These are phyloP conservation scores for Hygrocybe punicea DNA, from an alignment of 768 basidiomycete genomes.

Conservation along the genomic window DNA sequence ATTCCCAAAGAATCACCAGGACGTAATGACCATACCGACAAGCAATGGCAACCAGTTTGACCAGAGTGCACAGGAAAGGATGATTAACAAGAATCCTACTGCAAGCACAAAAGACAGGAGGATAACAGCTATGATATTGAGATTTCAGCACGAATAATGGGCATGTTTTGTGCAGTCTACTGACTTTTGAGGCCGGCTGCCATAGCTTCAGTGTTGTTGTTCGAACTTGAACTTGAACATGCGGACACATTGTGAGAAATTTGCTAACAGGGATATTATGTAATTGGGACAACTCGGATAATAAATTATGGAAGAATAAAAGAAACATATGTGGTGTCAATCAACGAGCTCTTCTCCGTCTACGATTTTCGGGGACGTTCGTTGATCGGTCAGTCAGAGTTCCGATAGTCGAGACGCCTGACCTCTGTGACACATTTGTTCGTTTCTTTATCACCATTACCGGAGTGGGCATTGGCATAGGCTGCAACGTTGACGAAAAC, in stretches of 20 bases:
- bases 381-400: conserved; percentile 42
- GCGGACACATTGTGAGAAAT: conserved; percentile 1
- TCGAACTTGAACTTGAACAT: too few species aligned
- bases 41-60: conserved; percentile 95
- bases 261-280: neutral
- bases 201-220: conserved; percentile 36
- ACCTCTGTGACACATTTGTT: conserved; percentile 1
- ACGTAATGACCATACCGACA: conserved; percentile 64
- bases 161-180: conserved; percentile 17
- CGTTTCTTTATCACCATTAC: neutral
- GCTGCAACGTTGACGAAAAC: conserved; percentile 27
- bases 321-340: neutral
- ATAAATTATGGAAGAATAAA: conserved; percentile 6
- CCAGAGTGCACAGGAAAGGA: conserved; percentile 95
- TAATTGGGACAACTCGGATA: neutral
- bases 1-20: neutral
- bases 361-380: conserved; percentile 40
- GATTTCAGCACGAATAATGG: neutral
- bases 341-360: conserved; percentile 31
- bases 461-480: conserved; percentile 10
- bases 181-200: conserved; percentile 70
- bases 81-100: conserved; percentile 95
- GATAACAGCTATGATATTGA: conserved; percentile 69
- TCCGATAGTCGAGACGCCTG: conserved; percentile 23
- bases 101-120: conserved; percentile 96